Evolutionary conservation across 2,329 filamentous ascomycete species (phyloP).

Genomic region (Aspergillus phoenicis): DNA sequence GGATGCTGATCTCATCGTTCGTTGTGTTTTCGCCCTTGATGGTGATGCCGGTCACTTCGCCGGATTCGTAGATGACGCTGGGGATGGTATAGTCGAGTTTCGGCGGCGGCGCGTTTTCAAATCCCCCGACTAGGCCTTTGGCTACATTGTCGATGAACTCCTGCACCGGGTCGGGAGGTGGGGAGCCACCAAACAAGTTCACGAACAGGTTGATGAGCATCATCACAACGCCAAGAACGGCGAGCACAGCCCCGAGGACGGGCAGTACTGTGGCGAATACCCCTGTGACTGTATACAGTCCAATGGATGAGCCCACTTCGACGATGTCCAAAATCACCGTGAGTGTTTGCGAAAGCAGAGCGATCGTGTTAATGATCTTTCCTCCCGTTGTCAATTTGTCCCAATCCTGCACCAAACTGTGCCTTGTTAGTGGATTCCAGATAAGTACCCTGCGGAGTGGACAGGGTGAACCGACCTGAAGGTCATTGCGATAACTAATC

Average conservation of each 20-base stretch:
- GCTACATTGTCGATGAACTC: background rate
- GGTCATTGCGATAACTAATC: background rate
- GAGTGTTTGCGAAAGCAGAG: background rate
- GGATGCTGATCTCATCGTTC: background rate
- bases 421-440: background rate
- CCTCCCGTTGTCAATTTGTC: background rate
- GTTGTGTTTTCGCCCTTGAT: background rate
- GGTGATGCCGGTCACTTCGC: background rate
- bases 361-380: background rate
- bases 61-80: background rate
- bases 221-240: background rate
- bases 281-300: background rate
- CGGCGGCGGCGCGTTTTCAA: background rate
- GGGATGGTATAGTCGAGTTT: background rate
- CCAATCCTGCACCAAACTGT: background rate
- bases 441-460: rapidly evolving
- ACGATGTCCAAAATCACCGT: background rate
- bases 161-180: background rate
- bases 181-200: background rate
- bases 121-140: background rate
- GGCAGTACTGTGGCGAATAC: background rate
- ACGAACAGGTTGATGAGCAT: background rate
- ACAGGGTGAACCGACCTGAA: background rate
- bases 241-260: background rate
- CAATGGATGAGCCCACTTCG: background rate